Base-by-base conservation (phyloP, 495 filamentous ascomycete genomes). In the Neurospora tetrasperma region DNA sequence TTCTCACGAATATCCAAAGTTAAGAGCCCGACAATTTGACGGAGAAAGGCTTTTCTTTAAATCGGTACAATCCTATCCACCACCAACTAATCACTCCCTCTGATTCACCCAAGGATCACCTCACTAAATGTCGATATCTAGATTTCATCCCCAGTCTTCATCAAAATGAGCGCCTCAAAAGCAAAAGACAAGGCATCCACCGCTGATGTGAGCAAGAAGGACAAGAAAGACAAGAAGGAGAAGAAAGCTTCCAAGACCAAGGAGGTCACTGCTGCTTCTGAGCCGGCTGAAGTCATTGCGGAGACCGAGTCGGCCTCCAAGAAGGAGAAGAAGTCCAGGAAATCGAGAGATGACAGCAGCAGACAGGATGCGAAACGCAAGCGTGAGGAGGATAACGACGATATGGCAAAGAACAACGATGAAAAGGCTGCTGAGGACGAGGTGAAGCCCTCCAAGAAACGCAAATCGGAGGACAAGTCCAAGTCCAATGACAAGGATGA, bases 261-360 rank as follows among this genome's bases (percentile, higher is more conserved):
- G 43, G 43, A 46, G 7, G 43, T 46, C 18, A 6, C 43, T n/a
- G 43, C 18, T 46, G 18, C 18, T 46, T 48, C 44, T 7, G 44
- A 48, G 44, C n/a, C 44, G 4, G 20, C 11, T 12, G 48, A 59
- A 59, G 20, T 59, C 46, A 48, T 48, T 11, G n/a, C 46, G 46
- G n/a, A 48, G n/a, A 48, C 46, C n/a, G 46, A 23, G n/a, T 48
- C 9, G 4, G 66, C 71, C 4, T 71, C 75, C 48, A 79, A 78
- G 71, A 69, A 78, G 70, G 80, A 83, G 72, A 78, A 79, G 73
- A 77, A 79, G 73, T 74, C 54, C 35, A 77, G 74, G 62, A 42
- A 75, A 39, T 59, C 71, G 11, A 73, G 71, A 23, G 46, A 74
- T 18, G 71, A 72, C 20, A 71, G 48, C 20, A 71, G 48, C 54